phyloP scores from a whole-genome alignment of 192 early-diverging fungal genomes.

The Pilobolus umbonatus region DNA sequence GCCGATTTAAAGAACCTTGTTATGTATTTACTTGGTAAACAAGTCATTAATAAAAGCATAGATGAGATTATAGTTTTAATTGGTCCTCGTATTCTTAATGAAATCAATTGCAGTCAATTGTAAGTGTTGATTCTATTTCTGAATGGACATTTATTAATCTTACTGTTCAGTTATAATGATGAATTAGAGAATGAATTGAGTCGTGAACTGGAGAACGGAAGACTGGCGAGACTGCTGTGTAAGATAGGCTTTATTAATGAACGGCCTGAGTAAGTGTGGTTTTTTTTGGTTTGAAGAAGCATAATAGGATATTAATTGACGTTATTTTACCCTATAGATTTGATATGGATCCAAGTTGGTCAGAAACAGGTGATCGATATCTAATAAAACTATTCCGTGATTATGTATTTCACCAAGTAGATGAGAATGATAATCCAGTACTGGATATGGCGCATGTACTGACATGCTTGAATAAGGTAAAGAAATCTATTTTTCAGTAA shows the following conservation, averaged over 20 bases:
- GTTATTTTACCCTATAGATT: constrained; percentile 58
- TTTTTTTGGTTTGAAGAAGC: constrained; percentile 26
- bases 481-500: neutral
- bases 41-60: constrained; percentile 62
- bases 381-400: constrained; percentile 96
- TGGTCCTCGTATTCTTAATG: constrained; percentile 63
- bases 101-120: constrained; percentile 63
- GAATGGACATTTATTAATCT: neutral
- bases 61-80: constrained; percentile 77
- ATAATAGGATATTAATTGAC: too few species aligned
- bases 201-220: constrained; percentile 88
- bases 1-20: constrained; percentile 80
- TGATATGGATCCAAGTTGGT: constrained; percentile 88
- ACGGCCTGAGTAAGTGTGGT: constrained; percentile 63
- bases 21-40: constrained; percentile 70
- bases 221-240: constrained; percentile 79
- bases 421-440: constrained; percentile 71
- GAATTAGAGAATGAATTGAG: constrained; percentile 71
- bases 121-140: constrained; percentile 10
- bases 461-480: constrained; percentile 89
- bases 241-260: constrained; percentile 95
- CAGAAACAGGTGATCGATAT: constrained; percentile 98
- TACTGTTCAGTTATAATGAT: constrained; percentile 58
- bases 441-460: constrained; percentile 90
- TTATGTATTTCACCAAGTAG: constrained; percentile 95